Base-by-base conservation (phyloP, 345 rosid genomes). In the Populus davidiana region DNA sequence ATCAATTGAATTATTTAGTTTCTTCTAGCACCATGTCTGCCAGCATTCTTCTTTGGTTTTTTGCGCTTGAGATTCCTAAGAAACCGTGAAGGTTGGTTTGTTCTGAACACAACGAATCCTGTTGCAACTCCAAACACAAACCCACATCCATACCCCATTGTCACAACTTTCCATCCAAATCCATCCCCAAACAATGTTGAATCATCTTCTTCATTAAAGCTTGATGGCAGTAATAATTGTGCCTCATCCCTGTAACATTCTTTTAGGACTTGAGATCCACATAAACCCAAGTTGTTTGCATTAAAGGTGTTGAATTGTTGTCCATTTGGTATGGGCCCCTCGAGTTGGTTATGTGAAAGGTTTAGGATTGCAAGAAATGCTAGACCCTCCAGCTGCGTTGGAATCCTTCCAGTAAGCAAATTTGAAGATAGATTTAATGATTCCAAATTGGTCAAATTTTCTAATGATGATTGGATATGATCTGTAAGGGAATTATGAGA, bases 241-340 rank as follows among this genome's bases (percentile, higher is more conserved):
- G 2, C 2, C 23, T 29, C 31, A 11, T 8, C 14, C 7, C 14
- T n/a, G 8, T 25, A 0, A 4, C 85, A 83, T 38, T 6, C n/a
- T 11, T 54, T 2, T 10, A 54, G 0, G 18, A 79, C 25, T 4
- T 80, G 81, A 52, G 8, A 31, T 36, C 83, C 83, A 33, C 86
- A 80, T 18, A 76, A 25, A 16, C 79, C 54, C 18, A 6, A 23
- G 62, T 72, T 67, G 9, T 9, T 54, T 0, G 20, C 25, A 1
- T 13, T 31, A 9, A 76, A 68, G 9, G 52, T 76, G 41, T 54
- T 27, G 18, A 67, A 54, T 33, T 76, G 73, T 3, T 38, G 4
- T 1, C 73, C 79, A 6, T 21, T 4, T 9, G 78, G 78, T 20
- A 67, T 52, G 33, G 63, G 65, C 18, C 78, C 72, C 50, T 27